A percentile compares a stretch with the other conserved stretches of the same genome.
Evolutionary conservation across 2,329 filamentous ascomycete genomes (phyloP).

Genomic region (Orbilia javanica): DNA sequence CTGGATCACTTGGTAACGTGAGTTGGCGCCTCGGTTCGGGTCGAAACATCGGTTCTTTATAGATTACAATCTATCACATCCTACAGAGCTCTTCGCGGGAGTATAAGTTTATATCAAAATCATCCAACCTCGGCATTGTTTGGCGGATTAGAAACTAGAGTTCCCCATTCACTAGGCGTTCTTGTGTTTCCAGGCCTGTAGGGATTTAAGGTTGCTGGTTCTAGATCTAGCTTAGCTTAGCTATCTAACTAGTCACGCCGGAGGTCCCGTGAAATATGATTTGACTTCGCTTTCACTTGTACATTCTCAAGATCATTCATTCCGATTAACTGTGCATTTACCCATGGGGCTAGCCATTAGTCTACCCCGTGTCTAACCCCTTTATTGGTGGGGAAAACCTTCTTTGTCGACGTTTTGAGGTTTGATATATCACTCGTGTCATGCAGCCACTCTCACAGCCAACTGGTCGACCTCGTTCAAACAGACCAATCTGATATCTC

Average conservation of each 20-base stretch:
- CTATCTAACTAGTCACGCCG: too few species aligned
- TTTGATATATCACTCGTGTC: conserved; percentile 29
- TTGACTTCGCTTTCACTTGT: conserved; percentile 1
- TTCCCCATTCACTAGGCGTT: background rate
- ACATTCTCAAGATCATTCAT: conserved; percentile 16
- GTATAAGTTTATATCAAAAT: background rate
- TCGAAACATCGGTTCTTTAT: background rate
- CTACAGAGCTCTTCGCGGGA: background rate
- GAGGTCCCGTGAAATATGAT: conserved; percentile 26
- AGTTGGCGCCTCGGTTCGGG: conserved; percentile 15
- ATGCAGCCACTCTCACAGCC: conserved; percentile 20
- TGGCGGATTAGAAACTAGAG: background rate
- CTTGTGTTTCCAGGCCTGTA: background rate
- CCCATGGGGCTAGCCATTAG: conserved; percentile 25
- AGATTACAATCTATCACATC: background rate
- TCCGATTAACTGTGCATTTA: conserved; percentile 28
- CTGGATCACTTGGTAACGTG: conserved; percentile 35
- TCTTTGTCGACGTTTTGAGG: background rate
- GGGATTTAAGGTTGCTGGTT: conserved; percentile 19
- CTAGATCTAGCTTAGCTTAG: conserved; percentile 19
- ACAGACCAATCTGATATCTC: conserved; percentile 25
- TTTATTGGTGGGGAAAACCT: conserved; percentile 9
- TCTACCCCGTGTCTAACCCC: conserved; percentile 11
- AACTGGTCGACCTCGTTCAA: conserved; percentile 5
- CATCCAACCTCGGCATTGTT: background rate